Conservation (phyloP, 352 stramenopile genomes). For the Albugo laibachii region DNA sequence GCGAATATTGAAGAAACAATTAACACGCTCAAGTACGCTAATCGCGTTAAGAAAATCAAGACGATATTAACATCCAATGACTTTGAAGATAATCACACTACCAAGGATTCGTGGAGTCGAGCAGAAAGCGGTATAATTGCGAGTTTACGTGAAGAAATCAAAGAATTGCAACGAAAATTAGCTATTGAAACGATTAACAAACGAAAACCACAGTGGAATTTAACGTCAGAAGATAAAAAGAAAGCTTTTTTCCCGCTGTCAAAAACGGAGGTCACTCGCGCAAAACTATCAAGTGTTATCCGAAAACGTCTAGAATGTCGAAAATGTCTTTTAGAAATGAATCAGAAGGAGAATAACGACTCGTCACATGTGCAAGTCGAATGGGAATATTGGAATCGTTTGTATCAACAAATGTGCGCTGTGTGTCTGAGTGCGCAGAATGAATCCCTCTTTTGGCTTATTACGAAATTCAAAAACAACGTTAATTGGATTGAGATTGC, state of each 20-base stretch:
- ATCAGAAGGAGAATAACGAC: neutral
- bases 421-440: neutral
- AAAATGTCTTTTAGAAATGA: neutral
- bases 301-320: too few species aligned
- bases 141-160: slow-evolving; percentile 73
- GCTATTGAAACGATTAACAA: slow-evolving; percentile 7
- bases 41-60: slow-evolving; percentile 87
- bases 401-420: neutral
- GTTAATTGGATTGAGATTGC: slow-evolving; percentile 19
- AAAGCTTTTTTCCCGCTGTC: neutral
- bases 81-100: slow-evolving; percentile 72
- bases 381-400: neutral
- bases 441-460: slow-evolving; percentile 4
- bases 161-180: slow-evolving; percentile 46
- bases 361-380: neutral
- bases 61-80: slow-evolving; percentile 78
- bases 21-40: slow-evolving; percentile 87
- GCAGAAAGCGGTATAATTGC: slow-evolving; percentile 27
- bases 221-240: neutral
- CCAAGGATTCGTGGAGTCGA: slow-evolving; percentile 54
- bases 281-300: neutral
- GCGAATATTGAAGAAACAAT: slow-evolving; percentile 83
- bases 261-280: neutral
- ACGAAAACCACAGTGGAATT: neutral
- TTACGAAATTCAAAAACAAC: slow-evolving; percentile 19